Percentiles rank a stretch among this genome's conserved stretches.
phyloP scores from a whole-genome alignment of 768 basidiomycete species.

The Pisolithus sp. region DNA sequence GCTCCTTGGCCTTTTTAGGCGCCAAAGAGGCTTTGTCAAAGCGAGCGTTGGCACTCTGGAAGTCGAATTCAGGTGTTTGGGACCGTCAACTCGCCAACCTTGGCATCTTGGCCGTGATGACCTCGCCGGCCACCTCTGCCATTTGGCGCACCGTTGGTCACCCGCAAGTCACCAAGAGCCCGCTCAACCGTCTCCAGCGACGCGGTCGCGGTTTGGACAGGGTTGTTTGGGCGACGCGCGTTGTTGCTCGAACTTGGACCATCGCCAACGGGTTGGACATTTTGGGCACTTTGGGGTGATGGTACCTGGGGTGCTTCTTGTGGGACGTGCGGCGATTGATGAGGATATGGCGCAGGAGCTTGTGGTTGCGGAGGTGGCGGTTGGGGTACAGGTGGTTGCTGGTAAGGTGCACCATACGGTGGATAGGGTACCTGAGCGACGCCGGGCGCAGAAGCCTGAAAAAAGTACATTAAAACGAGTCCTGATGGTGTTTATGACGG shows the following conservation, averaged over 20 bases:
- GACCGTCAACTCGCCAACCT: conserved; percentile 42
- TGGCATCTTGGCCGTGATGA: conserved; percentile 23
- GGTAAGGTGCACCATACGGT: conserved; percentile 27
- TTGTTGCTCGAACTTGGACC: conserved; percentile 20
- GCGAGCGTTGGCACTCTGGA: conserved; percentile 66
- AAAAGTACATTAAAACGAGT: conserved; percentile 9
- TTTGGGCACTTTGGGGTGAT: conserved; percentile 5
- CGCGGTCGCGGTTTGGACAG: conserved; percentile 66
- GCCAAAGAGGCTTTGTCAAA: conserved; percentile 69
- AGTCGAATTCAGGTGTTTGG: conserved; percentile 81
- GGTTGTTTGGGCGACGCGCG: conserved; percentile 34
- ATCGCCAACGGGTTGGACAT: conserved; percentile 19
- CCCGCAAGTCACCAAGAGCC: conserved; percentile 45
- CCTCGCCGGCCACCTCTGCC: conserved; percentile 36
- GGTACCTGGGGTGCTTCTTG: conserved; percentile 21
- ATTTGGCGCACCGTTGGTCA: conserved; percentile 25
- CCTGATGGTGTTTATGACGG: background rate
- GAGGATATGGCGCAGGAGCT: conserved; percentile 21
- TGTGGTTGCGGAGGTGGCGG: conserved; percentile 26
- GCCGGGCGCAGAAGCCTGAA: conserved; percentile 45
- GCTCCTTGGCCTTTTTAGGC: conserved; percentile 28
- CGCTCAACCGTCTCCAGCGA: conserved; percentile 69
- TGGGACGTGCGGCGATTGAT: conserved; percentile 19
- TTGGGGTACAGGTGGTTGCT: conserved; percentile 26
- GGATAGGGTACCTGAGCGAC: conserved; percentile 25